phyloP scores from a whole-genome alignment of 2,329 filamentous ascomycete species.

The Paraphoma chrysanthemicola region DNA sequence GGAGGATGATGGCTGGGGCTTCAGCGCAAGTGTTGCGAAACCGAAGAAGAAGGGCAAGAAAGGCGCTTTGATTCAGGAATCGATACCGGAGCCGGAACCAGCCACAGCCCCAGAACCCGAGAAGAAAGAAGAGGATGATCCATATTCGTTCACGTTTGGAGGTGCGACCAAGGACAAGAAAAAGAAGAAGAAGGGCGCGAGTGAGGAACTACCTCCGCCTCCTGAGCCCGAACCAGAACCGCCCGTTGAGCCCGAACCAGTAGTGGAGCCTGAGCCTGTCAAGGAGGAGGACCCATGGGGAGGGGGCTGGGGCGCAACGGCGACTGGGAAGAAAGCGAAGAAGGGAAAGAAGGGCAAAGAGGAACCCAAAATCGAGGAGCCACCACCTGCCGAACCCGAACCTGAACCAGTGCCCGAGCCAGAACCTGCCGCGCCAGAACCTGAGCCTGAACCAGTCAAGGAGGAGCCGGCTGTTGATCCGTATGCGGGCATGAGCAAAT shows the following conservation, averaged over 20 bases:
- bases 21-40: constrained; percentile 47
- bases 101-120: constrained; percentile 25
- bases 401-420: constrained; percentile 37
- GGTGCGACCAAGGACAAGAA: constrained; percentile 40
- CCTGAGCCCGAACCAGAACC: constrained; percentile 40
- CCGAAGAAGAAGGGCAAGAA: constrained; percentile 52
- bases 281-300: constrained; percentile 42
- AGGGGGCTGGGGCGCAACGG: constrained; percentile 32
- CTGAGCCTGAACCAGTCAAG: constrained; percentile 48
- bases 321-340: constrained; percentile 33
- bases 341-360: constrained; percentile 37
- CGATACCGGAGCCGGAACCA: constrained; percentile 27
- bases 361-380: constrained; percentile 23
- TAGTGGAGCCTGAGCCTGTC: constrained; percentile 37
- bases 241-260: constrained; percentile 25
- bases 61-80: constrained; percentile 39
- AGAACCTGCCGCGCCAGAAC: constrained; percentile 27
- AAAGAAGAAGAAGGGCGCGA: constrained; percentile 43
- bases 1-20: constrained; percentile 43
- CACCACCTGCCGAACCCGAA: constrained; percentile 26
- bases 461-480: constrained; percentile 46
- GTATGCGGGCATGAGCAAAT: constrained; percentile 37
- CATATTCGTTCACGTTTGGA: constrained; percentile 36
- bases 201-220: constrained; percentile 29
- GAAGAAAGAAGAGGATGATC: constrained; percentile 35